Evolutionary conservation across 805 yeast species (phyloP).

Genomic region (Metschnikowia baotianmanensis): DNA sequence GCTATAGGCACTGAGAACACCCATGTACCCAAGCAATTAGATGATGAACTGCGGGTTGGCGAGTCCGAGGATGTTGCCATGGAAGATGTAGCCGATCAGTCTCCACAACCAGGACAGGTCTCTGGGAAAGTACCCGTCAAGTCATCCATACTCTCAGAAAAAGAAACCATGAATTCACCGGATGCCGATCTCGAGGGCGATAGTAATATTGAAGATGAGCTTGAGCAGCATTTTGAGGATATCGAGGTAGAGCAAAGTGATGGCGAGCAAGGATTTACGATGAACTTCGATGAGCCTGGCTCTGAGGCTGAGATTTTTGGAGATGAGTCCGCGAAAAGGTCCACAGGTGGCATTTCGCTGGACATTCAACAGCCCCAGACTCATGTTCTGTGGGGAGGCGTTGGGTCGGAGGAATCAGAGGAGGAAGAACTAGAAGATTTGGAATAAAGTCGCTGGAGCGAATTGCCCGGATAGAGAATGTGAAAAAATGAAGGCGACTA

Average conservation of each 20-base stretch:
- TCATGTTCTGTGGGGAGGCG: slow-evolving; percentile 9
- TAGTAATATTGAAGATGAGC: slow-evolving; percentile 5
- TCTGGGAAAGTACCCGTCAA: slow-evolving; percentile 9
- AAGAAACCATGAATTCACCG: background rate
- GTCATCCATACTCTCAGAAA: background rate
- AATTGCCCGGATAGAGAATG: background rate
- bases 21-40: too few species aligned
- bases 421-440: slow-evolving; percentile 16
- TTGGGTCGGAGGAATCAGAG: slow-evolving; percentile 13
- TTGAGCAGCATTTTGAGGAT: slow-evolving; percentile 5
- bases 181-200: background rate
- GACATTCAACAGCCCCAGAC: background rate
- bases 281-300: background rate
- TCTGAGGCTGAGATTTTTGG: background rate
- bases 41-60: too few species aligned
- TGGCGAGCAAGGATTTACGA: background rate
- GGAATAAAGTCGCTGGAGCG: background rate
- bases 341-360: background rate
- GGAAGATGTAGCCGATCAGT: background rate
- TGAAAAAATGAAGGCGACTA: too few species aligned
- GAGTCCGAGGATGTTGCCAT: background rate
- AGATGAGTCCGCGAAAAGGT: background rate
- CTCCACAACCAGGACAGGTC: slow-evolving; percentile 2
- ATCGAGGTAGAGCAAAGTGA: background rate
- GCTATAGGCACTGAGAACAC: background rate